Percentiles rank a stretch among this genome's conserved stretches.
Conservation (phyloP, 768 basidiomycete species). For the Tricholoma terreum region DNA sequence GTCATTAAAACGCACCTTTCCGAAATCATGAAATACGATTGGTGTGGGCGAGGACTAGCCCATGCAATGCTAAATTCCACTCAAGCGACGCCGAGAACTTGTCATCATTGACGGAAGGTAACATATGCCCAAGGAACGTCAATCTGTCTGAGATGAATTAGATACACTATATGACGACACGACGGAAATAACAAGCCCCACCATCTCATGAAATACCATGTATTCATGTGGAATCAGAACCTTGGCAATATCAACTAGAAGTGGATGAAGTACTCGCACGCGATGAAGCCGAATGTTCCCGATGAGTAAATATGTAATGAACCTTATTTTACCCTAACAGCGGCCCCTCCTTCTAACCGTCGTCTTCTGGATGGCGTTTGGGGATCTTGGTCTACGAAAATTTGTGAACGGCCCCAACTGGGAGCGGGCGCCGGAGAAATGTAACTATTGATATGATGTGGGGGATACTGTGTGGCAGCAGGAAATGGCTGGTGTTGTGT, state of each 20-base stretch:
- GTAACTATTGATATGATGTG: conserved; percentile 45
- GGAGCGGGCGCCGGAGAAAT: conserved; percentile 49
- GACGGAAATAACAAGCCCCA: conserved; percentile 5
- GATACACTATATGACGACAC: conserved; percentile 13
- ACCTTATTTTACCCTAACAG: conserved; percentile 52
- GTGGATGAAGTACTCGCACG: conserved; percentile 2
- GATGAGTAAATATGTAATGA: background rate
- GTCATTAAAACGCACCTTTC: background rate
- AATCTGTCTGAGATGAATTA: conserved; percentile 5
- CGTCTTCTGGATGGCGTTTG: conserved; percentile 49
- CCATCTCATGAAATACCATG: background rate
- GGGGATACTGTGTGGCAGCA: conserved; percentile 37
- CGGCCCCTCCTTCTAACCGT: conserved; percentile 52
- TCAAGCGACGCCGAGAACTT: conserved; percentile 3
- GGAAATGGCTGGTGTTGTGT: conserved; percentile 35
- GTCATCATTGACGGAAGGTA: conserved; percentile 6
- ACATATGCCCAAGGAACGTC: conserved; percentile 6
- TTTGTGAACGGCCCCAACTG: conserved; percentile 43
- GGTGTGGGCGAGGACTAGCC: conserved; percentile 1
- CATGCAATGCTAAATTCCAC: conserved; percentile 11
- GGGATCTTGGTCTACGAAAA: conserved; percentile 37
- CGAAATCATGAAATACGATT: background rate
- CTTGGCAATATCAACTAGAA: background rate
- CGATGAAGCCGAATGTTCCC: background rate
- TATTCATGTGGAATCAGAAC: conserved; percentile 7